A percentile compares a stretch with the other conserved stretches of the same genome.
phyloP scores from a whole-genome alignment of 768 basidiomycete species.

The Kwoniella pini region DNA sequence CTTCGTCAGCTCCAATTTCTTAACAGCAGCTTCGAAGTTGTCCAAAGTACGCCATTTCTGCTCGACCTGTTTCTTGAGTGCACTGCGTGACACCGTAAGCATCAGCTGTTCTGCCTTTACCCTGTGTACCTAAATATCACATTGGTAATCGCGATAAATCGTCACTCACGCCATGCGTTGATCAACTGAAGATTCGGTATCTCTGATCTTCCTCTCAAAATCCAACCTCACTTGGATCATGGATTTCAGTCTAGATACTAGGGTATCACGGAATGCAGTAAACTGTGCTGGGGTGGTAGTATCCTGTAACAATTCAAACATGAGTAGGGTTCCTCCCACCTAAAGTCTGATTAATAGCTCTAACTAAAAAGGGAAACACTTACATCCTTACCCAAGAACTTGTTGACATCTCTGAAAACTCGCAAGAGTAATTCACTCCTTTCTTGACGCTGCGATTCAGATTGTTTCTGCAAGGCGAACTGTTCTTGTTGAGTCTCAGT shows the following conservation, averaged over 20 bases:
- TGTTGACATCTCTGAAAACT: constrained; percentile 93
- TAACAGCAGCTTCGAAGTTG: constrained; percentile 83
- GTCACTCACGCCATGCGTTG: constrained; percentile 65
- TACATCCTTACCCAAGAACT: constrained; percentile 68
- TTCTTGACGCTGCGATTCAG: constrained; percentile 89
- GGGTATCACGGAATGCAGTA: constrained; percentile 87
- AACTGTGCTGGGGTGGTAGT: constrained; percentile 68
- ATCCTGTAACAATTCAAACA: constrained; percentile 32
- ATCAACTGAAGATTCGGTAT: constrained; percentile 68
- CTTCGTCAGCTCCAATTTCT: constrained; percentile 77
- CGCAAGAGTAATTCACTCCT: constrained; percentile 86
- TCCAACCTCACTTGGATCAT: constrained; percentile 80
- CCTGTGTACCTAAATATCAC: too few species aligned
- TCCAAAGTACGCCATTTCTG: constrained; percentile 87
- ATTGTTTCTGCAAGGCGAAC: constrained; percentile 71
- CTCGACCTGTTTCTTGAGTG: constrained; percentile 85
- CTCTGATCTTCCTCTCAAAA: constrained; percentile 82
- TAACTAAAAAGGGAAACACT: constrained; percentile 9
- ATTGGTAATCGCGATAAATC: too few species aligned
- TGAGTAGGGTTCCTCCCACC: not conserved
- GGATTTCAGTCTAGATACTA: constrained; percentile 80
- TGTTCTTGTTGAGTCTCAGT: constrained; percentile 58
- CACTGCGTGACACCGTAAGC: constrained; percentile 47
- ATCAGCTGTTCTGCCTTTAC: not conserved
- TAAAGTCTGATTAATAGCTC: too few species aligned